Percentiles rank a stretch among this genome's conserved stretches.
phyloP scores from a whole-genome alignment of 2,329 filamentous ascomycete genomes.

The Fusarium avenaceum region DNA sequence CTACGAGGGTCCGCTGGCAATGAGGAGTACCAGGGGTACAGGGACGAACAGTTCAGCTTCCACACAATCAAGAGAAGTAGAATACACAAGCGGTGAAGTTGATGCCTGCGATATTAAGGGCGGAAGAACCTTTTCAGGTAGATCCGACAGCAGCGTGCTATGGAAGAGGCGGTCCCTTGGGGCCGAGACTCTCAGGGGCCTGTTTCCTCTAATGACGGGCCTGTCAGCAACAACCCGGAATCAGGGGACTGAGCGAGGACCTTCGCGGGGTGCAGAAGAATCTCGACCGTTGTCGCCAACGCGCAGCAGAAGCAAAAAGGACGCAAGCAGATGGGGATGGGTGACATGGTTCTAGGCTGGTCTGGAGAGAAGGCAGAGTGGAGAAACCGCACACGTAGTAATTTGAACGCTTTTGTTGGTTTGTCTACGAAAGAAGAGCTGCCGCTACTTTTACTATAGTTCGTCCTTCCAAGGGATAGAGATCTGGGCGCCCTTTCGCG shows the following conservation, averaged over 20 bases:
- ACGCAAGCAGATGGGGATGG: constrained; percentile 50
- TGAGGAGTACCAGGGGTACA: constrained; percentile 8
- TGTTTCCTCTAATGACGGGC: constrained; percentile 38
- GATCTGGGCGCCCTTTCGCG: constrained; percentile 59
- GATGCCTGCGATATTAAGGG: constrained; percentile 9
- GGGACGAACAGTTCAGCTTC: constrained; percentile 1
- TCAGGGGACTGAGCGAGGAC: constrained; percentile 19
- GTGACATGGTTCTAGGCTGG: constrained; percentile 49
- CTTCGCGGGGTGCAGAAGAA: constrained; percentile 24
- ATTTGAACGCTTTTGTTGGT: constrained; percentile 34
- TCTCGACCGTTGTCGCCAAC: constrained; percentile 6
- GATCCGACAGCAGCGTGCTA: constrained; percentile 23
- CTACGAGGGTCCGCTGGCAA: constrained; percentile 13
- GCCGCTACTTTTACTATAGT: constrained; percentile 50
- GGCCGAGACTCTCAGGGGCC: constrained; percentile 38
- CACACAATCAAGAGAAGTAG: constrained; percentile 9
- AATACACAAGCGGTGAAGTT: constrained; percentile 8
- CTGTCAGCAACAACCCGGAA: constrained; percentile 27
- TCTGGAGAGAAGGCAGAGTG: constrained; percentile 24
- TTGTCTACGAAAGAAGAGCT: constrained; percentile 31
- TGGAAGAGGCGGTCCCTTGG: constrained; percentile 44
- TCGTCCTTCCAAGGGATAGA: constrained; percentile 62
- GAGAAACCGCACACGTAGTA: constrained; percentile 19
- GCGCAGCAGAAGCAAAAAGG: constrained; percentile 44
- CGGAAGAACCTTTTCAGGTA: constrained; percentile 16